These are phyloP conservation scores for Picea sitchensis DNA, from an alignment of 75 land plant genomes.

Conservation along the genomic window DNA sequence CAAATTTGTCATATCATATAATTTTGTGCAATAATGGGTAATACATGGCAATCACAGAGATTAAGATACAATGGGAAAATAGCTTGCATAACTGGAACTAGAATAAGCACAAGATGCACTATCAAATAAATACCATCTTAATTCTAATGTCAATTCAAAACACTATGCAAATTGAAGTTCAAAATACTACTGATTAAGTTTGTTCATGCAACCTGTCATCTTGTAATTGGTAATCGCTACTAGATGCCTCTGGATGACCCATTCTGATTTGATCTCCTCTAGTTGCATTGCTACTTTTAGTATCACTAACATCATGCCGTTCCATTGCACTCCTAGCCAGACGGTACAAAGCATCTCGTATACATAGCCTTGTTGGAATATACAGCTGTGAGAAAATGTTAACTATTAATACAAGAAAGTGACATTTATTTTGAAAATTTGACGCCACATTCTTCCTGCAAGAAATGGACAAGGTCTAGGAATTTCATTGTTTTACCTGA, in stretches of 20 bases:
- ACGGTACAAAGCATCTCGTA: constrained; percentile 88
- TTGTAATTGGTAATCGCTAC: not conserved
- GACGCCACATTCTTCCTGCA: not conserved
- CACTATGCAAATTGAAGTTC: too few species aligned
- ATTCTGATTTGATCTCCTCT: constrained; percentile 16
- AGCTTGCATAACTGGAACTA: not conserved
- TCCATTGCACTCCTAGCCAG: constrained; percentile 75
- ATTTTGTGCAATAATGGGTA: not conserved
- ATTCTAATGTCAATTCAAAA: not conserved
- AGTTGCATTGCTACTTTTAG: constrained; percentile 23
- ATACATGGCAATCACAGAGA: not conserved
- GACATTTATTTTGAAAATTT: not conserved
- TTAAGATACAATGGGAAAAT: not conserved
- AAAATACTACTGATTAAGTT: not conserved
- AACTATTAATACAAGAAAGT: not conserved
- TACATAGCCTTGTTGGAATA: constrained; percentile 56
- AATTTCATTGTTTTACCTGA: constrained; percentile 37
- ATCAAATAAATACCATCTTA: not conserved
- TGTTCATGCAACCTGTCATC: constrained; percentile 5
- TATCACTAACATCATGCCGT: constrained; percentile 43
- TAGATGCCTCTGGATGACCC: constrained; percentile 17
- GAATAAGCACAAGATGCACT: not conserved
- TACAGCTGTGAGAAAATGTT: constrained; percentile 54
- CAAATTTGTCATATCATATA: not conserved
- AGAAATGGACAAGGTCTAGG: not conserved